Base-by-base conservation (phyloP, 768 basidiomycete species). In the Favolaschia claudopus region DNA sequence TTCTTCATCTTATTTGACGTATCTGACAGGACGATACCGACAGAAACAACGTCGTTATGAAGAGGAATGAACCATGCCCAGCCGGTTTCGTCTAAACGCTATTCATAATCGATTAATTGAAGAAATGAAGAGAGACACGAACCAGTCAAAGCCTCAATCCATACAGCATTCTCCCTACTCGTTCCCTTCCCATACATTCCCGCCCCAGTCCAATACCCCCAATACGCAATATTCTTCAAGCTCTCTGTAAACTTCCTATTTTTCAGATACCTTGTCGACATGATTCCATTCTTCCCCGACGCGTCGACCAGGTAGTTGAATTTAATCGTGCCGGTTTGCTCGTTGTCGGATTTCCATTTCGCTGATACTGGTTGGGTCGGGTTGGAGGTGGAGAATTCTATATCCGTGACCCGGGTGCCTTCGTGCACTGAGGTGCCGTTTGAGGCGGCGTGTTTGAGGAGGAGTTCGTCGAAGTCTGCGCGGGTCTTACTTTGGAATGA, bases 51-150 rank as follows among this genome's bases (percentile, higher is more conserved):
- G 1, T 78, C 82, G 54, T 84, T 74, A 60, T 82, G 81, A n/a
- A 85, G 72, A 22, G 84, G 83, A 40, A 85, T 85, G 28, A 76
- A 77, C 84, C 85, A 85, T 25, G 77, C 73, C 85, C 84, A 85
- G 8, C 84, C 84, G 15, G 78, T 75, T 61, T 82, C 78, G 58
- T 85, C 84, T 83, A 44, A 17, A 25, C 20, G 17, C 20, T 31
- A 27, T n/a, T 14, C 24, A 36, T 10, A 38, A 9, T 28, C n/a
- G 10, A 31, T 19, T n/a, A 44, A 42, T 42, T 22, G 19, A 48
- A n/a, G 22, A 20, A 25, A n/a, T n/a, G n/a, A 6, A 29, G 12
- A 37, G 15, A 44, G 10, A 15, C 19, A 27, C 58, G 4, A 14
- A 68, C 63, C 60, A 7, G 59, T 58, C 1, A 69, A 32, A 5